Evolutionary conservation across 306 rosid species (phyloP), one percentile per base, ranked within the genome.

Genomic region (Parietaria judaica): DNA sequence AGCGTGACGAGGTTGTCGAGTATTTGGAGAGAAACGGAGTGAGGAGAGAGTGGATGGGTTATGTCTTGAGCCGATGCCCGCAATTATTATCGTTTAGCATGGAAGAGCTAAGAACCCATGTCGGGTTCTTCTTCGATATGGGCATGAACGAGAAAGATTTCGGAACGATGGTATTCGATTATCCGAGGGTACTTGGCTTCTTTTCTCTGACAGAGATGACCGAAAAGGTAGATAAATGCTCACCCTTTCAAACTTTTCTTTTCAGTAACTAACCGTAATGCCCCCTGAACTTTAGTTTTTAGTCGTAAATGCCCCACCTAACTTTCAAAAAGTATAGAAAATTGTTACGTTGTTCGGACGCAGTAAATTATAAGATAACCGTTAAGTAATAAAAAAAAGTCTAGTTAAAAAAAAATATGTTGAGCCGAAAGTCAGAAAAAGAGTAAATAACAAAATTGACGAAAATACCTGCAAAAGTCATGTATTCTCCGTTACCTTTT

Each of bases 131-230:
- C 80, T 61, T 78, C 34, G 85, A 83, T 61, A 79, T 87, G 95
- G 87, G 96, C 35, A 74, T 91, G 68, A 79, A 81, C 64, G 80
- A 74, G 55, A 86, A 80, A 51, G 97, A 91, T 76, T 91, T 91
- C 63, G 97, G 97, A 64, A 91, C 97, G n/a, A 91, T 91, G 97
- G 97, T 83, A 60, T 91, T 91, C 64, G 96, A 87, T 70, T 91
- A 56, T 76, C 95, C 97, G 13, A 80, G 73, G 77, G 82, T 64
- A 56, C 92, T 91, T 43, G 96, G 96, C 59, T 66, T 64, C 78
- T 83, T 68, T 67, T 60, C 83, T 59, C 11, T 87, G 14, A 82
- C 80, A 68, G 92, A 85, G 79, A 87, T 91, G 97, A 81, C 71
- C 60, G 79, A 60, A 80, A 87, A 91, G 97, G 97, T 91, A 78